Base-by-base conservation (phyloP, 345 rosid genomes). In the Pugionium dolabratum region DNA sequence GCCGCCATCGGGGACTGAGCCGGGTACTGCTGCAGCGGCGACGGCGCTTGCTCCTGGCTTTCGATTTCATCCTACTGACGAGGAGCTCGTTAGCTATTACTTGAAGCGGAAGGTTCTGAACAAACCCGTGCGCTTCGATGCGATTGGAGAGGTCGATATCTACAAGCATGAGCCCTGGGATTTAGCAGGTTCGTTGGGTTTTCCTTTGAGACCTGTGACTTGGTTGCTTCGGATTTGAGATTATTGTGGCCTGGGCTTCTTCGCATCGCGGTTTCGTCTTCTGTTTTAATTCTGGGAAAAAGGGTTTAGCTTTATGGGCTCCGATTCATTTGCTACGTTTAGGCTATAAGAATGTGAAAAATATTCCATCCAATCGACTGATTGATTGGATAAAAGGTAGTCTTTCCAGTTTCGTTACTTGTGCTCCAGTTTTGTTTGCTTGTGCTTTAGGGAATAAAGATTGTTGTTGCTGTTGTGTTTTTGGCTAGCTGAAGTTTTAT, bases 161-260 rank as follows among this genome's bases (percentile, higher is more conserved):
- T 91, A 88, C 82, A 86, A 81, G 76, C 79, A 85, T 41, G 96
- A 91, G 69, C 96, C 97, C 2, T 85, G 90, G 96, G 83, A 86
- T n/a, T 90, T 91, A 33, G 79, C 94, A 67, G 93, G 95, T 86
- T 47, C 4, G 31, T 58, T 27, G 9, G 52, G 49, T 26, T 56
- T 36, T 37, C 6, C 8, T 37, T 4, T 37, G 2, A 4, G 4
- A 5, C 5, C 7, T 48, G 31, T 46, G 32, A 11, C 10, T 27
- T 56, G 51, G 25, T 32, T 49, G 9, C 50, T 54, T 39, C 7
- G 4, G 54, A 34, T 34, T 43, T 75, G 54, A 34, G 36, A 34
- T 37, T 37, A 18, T 18, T 18, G 7, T 37, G 7, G 5, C 8
- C 5, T 53, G 34, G 59, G 59, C 40, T 39, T 50, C 25, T 50